Evolutionary conservation across 345 rosid genomes (phyloP), one percentile per base, ranked within the genome.

Genomic region (Microthlaspi erraticum): DNA sequence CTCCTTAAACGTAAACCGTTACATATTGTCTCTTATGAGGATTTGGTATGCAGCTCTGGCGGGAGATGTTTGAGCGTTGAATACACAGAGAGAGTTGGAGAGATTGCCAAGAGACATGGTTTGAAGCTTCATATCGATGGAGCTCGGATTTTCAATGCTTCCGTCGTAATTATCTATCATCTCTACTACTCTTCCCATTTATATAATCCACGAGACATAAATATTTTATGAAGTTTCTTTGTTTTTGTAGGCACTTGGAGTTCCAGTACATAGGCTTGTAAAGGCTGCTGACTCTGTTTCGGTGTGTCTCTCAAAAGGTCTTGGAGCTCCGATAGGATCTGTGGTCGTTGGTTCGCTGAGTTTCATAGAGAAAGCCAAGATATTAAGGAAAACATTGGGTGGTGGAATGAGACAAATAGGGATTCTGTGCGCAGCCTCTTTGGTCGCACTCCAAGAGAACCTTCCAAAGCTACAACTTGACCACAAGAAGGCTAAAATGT

Each of bases 391-490:
- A 79, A 83, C 99, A 46, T 80, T 91, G 68, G 99, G 97, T 38
- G 99, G 99, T 26, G 97, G 97, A 56, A 91, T 94, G 99, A 83
- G 97, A 73, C 99, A 88, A 71, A 55, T 87, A 6, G 99, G 99
- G 1, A 64, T 89, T 64, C 79, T 94, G 20, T 91, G 97, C 26
- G 90, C 96, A 13, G 91, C 96, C 26, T 95, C 92, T 33, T 78
- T 88, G 48, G 87, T 91, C 20, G 96, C 92, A 0, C 51, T 94
- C 8, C 84, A 81, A 62, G 89, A 94, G 34, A 88, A 81, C 59
- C 72, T 86, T 11, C 72, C 71, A 53, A 89, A 91, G 80, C 92
- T 91, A 0, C 85, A 81, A 16, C 68, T 50, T 13, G 97, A 94
- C 82, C 99, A 91, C 81, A 87, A 82, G 80, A 94, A 91, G 10